Conservation (phyloP, 1,139 yeast genomes). For the Kodamaea derodonti region DNA sequence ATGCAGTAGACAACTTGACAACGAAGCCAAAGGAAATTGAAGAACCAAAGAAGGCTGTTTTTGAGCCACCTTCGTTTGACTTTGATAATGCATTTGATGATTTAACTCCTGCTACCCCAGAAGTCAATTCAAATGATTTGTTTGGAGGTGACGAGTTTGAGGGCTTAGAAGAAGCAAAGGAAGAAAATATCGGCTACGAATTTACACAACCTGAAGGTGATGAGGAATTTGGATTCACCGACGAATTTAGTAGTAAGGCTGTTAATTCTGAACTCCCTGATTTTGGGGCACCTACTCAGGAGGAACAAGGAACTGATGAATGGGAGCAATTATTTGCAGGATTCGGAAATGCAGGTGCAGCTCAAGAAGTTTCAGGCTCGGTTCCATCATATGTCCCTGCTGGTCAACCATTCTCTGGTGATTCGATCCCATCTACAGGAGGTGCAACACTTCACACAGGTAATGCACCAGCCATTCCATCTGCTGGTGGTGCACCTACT, state of each 20-base stretch:
- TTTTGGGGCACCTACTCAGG: constrained; percentile 15
- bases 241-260: constrained; percentile 35
- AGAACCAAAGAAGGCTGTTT: constrained; percentile 8
- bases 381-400: constrained; percentile 3
- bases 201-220: constrained; percentile 24
- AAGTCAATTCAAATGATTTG: constrained; percentile 21
- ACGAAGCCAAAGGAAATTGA: neutral
- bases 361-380: constrained; percentile 4
- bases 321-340: constrained; percentile 96
- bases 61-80: constrained; percentile 21
- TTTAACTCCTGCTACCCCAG: constrained; percentile 37
- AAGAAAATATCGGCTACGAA: constrained; percentile 43
- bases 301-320: constrained; percentile 54
- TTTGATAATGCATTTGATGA: constrained; percentile 38
- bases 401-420: neutral
- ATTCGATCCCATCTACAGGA: constrained; percentile 5
- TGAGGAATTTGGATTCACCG: constrained; percentile 31
- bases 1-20: constrained; percentile 41
- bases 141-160: constrained; percentile 49
- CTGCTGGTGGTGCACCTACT: constrained; percentile 5
- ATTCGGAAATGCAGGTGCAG: constrained; percentile 54
- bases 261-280: constrained; percentile 25
- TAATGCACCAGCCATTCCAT: constrained; percentile 2
- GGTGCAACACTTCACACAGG: constrained; percentile 3
- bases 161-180: constrained; percentile 45